Base-by-base conservation (phyloP, 371 early-diverging fungal species). In the Zychaea mexicana region DNA sequence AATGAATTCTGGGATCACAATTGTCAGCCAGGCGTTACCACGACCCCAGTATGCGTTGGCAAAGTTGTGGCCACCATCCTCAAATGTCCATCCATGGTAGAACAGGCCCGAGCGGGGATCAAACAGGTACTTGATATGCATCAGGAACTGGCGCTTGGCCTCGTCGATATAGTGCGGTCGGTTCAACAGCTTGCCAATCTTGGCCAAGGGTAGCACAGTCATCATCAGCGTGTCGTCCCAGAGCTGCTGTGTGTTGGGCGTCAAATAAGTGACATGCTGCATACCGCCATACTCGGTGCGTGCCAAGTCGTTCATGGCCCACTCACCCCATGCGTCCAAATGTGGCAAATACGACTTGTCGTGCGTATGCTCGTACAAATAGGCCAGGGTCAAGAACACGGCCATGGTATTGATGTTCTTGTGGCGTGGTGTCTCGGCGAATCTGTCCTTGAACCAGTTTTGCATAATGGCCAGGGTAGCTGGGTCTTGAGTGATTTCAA, bases 381-480 rank as follows among this genome's bases (percentile, higher is more conserved):
- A 70, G 5, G 70, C 70, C 33, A 70, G 24, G 7, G 70, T 70
- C 19, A 63, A 28, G 32, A 70, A 63, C 12, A 63, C 70, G 2
- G 70, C 70, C 70, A 70, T 70, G 28, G 70, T 70, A 53, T 70
- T 70, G 33, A 70, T 70, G 49, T 70, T 70, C 31, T 67, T 66
- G 57, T 70, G 66, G 31, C 70, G 52, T 3, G 66, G 62, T 4
- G 59, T 53, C 38, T 70, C 70, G 24, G 60, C 63, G 36, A 70
- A 66, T 2, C 70, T 62, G 7, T 60, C 67, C 13, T 52, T 47
- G 60, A 70, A 70, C 70, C 70, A 70, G 21, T 52, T 57, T 39
- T 62, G 10, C 10, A 70, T 70, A 31, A 70, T 60, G 12, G 54
- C 55, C n/a, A 70, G 52, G 19, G 56, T 60, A 4, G 57, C 31